Evolutionary conservation across 495 filamentous ascomycete genomes (phyloP).

Genomic region (Diplogelasinospora grovesii): DNA sequence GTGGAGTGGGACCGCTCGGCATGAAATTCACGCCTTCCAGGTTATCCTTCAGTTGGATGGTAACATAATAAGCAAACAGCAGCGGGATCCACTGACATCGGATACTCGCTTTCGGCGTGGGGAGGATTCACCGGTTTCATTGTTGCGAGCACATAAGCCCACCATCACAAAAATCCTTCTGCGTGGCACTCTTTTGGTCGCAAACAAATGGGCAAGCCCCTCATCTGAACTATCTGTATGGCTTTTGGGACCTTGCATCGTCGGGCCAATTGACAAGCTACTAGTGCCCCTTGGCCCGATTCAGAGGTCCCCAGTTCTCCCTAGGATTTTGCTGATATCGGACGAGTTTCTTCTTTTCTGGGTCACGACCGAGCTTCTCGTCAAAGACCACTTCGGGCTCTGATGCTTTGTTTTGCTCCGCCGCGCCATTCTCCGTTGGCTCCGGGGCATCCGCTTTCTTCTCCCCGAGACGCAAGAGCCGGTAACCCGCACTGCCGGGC

Average conservation of each 20-base stretch:
- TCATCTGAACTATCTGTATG: too few relatives aligned
- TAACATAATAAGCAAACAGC: too few relatives aligned
- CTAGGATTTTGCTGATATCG: conserved; percentile 84
- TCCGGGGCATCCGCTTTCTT: conserved; percentile 14
- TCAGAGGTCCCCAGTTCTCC: conserved; percentile 91
- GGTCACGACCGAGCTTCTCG: conserved; percentile 65
- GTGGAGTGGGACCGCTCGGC: too few relatives aligned
- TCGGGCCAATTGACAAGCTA: background rate
- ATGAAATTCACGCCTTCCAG: too few relatives aligned
- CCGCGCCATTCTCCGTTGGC: conserved; percentile 10
- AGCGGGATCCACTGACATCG: too few relatives aligned
- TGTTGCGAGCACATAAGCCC: too few relatives aligned
- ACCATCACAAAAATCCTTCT: too few relatives aligned
- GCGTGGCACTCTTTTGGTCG: too few relatives aligned
- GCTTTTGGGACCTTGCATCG: conserved; percentile 1
- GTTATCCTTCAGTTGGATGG: too few relatives aligned
- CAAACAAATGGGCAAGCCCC: too few relatives aligned
- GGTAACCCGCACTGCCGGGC: conserved; percentile 60
- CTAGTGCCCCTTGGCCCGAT: conserved; percentile 53
- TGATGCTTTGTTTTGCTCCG: conserved; percentile 13
- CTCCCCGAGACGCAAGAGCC: conserved; percentile 41
- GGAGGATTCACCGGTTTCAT: too few relatives aligned
- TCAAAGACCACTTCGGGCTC: conserved; percentile 69
- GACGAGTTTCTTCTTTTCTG: conserved; percentile 55
- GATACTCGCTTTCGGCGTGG: too few relatives aligned